These are phyloP conservation scores for Adansonia grandidieri DNA, from an alignment of 441 rosid species.

Conservation along the genomic window DNA sequence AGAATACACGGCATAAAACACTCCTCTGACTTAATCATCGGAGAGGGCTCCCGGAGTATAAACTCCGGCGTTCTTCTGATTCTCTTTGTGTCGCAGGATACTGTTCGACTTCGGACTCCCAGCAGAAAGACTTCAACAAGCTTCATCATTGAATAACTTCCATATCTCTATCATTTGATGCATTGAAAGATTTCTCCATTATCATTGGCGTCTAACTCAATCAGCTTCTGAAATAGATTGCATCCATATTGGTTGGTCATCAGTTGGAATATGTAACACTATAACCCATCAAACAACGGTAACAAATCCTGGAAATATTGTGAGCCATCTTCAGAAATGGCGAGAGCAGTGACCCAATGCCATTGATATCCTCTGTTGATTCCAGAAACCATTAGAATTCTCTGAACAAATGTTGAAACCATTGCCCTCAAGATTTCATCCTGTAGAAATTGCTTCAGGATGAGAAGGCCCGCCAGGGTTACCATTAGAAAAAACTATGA, in stretches of 20 bases:
- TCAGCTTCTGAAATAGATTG: slow-evolving; percentile 28
- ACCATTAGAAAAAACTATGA: neutral
- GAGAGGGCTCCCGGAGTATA: too few relatives aligned
- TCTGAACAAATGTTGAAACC: neutral
- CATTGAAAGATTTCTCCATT: neutral
- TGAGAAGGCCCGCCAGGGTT: neutral
- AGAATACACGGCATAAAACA: too few relatives aligned
- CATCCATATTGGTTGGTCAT: slow-evolving; percentile 32
- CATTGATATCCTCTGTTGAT: neutral
- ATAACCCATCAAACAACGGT: neutral
- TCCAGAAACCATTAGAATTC: neutral
- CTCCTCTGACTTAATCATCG: too few relatives aligned
- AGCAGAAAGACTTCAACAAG: too few relatives aligned
- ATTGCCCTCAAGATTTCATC: neutral
- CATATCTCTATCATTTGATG: neutral
- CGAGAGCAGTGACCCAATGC: neutral
- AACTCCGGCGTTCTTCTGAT: too few relatives aligned
- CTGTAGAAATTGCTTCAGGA: neutral
- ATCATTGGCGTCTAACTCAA: slow-evolving; percentile 26
- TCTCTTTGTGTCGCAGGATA: too few relatives aligned
- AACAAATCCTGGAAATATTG: neutral
- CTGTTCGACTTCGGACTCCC: too few relatives aligned
- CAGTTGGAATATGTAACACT: slow-evolving; percentile 21
- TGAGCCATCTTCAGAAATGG: neutral
- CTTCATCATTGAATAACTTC: slow-evolving; percentile 23